Percentiles rank a stretch among this genome's conserved stretches.
Conservation (phyloP, 2,329 filamentous ascomycete species). For the Penicillium crustosum region DNA sequence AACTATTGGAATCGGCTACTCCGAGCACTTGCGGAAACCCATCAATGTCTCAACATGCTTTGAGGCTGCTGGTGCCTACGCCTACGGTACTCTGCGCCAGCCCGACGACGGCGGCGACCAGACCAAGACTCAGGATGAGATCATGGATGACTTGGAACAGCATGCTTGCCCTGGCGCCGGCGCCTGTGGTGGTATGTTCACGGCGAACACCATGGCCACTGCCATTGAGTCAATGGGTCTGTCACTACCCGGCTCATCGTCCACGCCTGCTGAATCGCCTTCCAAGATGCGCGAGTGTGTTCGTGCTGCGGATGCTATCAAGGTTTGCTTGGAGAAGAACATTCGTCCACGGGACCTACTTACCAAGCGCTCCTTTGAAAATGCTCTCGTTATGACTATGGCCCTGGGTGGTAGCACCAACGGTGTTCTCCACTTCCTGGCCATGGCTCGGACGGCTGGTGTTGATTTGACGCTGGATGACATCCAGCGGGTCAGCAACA, state of each 20-base stretch:
- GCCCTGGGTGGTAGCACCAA: slow-evolving; percentile 88
- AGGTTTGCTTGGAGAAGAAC: slow-evolving; percentile 75
- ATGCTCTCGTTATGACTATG: slow-evolving; percentile 88
- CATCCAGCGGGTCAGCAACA: slow-evolving; percentile 75
- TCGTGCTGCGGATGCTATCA: slow-evolving; percentile 75
- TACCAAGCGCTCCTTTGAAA: slow-evolving; percentile 79
- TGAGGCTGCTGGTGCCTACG: slow-evolving; percentile 79
- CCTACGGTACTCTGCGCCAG: slow-evolving; percentile 71
- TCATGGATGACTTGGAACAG: slow-evolving; percentile 77
- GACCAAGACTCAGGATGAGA: slow-evolving; percentile 70
- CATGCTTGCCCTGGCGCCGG: slow-evolving; percentile 77
- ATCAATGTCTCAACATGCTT: slow-evolving; percentile 90
- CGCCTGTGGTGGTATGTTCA: slow-evolving; percentile 91
- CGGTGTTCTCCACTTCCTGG: slow-evolving; percentile 82
- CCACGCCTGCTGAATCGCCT: slow-evolving; percentile 75
- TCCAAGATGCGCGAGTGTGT: slow-evolving; percentile 85
- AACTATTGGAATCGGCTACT: slow-evolving; percentile 85
- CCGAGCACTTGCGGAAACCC: slow-evolving; percentile 68
- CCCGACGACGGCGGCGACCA: slow-evolving; percentile 64
- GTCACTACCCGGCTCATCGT: slow-evolving; percentile 77
- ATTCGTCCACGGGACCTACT: slow-evolving; percentile 79
- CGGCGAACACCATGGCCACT: slow-evolving; percentile 90
- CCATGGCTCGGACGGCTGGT: slow-evolving; percentile 83
- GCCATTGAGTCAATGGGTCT: slow-evolving; percentile 88
- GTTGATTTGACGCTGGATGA: slow-evolving; percentile 78